Percentiles rank a stretch among this genome's conserved stretches.
Evolutionary conservation across 164 flowering plant species (phyloP).

Genomic region (Vitis vinifera): DNA sequence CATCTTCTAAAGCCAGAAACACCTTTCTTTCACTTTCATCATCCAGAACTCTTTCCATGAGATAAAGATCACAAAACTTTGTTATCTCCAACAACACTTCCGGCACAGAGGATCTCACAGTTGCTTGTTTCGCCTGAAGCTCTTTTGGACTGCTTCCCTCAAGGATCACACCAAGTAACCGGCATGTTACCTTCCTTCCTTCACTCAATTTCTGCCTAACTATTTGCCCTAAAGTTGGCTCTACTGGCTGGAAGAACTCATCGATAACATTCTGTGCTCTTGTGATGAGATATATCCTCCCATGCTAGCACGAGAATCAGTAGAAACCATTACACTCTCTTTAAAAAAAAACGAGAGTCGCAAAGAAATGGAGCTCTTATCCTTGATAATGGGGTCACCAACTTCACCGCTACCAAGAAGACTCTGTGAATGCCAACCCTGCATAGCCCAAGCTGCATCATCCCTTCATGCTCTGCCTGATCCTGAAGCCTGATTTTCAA

Average conservation of each 20-base stretch:
- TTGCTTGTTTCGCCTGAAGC: constrained; percentile 83
- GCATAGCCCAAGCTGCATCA: too few species aligned
- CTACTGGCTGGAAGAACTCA: constrained; percentile 76
- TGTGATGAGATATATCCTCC: background rate
- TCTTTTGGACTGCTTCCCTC: constrained; percentile 91
- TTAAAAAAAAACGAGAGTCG: too few species aligned
- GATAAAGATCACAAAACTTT: constrained; percentile 89
- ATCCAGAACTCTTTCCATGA: constrained; percentile 94
- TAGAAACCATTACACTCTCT: too few species aligned
- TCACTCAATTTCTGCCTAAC: constrained; percentile 85
- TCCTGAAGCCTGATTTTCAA: too few species aligned
- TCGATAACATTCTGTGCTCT: constrained; percentile 69
- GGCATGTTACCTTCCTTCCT: constrained; percentile 97
- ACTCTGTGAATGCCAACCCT: too few species aligned
- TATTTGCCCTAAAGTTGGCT: constrained; percentile 85
- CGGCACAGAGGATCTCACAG: constrained; percentile 81
- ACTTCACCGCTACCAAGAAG: too few species aligned
- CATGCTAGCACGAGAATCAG: too few species aligned
- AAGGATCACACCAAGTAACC: constrained; percentile 85
- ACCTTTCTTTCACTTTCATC: constrained; percentile 86
- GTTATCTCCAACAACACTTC: constrained; percentile 91
- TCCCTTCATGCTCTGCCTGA: too few species aligned
- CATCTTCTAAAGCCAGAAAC: constrained; percentile 77
- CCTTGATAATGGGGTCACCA: too few species aligned
- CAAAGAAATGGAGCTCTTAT: too few species aligned